Evolutionary conservation across 2,329 filamentous ascomycete species (phyloP), one percentile per base, ranked within the genome.

Genomic region (Helminthosporium solani): DNA sequence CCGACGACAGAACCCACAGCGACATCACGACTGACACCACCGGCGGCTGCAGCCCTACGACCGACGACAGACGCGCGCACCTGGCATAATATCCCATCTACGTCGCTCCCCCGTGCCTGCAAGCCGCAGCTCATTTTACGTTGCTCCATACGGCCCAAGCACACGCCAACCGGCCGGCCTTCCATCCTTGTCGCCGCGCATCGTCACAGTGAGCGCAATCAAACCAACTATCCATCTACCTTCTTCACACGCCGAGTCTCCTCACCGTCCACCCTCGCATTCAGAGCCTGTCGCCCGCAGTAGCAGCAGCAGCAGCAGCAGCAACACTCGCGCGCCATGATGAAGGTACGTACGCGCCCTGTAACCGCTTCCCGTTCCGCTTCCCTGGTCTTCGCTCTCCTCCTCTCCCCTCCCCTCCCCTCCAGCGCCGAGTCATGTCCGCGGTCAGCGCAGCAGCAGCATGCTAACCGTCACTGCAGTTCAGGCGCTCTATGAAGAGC

Each of bases 401-500:
- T 44, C 27, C 39, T 34, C 47, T 45, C 40, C 40, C 42, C 27
- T 42, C 12, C 33, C 42, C 53, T 39, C 46, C 33, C 38, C 30
- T 37, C 44, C 45, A 34, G 37, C 49, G 35, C 47, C 52, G 51
- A 60, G 58, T 55, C 57, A 53, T 52, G 46, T 48, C 47, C 47
- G 40, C 50, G 47, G n/a, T n/a, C n/a, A n/a, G n/a, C n/a, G n/a
- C n/a, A n/a, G n/a, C n/a, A n/a, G n/a, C 53, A 49, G 54, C 53
- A 46, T 49, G 52, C 63, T 66, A 63, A 66, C 50, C 42, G 28
- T 19, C 36, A 36, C 46, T 43, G 14, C 63, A 77, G 75, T 77
- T 96, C 73, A 83, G 90, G 70, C 82, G 89, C 74, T 95, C 90
- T 52, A 87, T 95, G 74, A 95, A 95, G 76, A 86, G 88, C 71